Percentiles rank a stretch among this genome's conserved stretches.
Evolutionary conservation across 805 yeast species (phyloP).

Genomic region (Kuraishia cidri): DNA sequence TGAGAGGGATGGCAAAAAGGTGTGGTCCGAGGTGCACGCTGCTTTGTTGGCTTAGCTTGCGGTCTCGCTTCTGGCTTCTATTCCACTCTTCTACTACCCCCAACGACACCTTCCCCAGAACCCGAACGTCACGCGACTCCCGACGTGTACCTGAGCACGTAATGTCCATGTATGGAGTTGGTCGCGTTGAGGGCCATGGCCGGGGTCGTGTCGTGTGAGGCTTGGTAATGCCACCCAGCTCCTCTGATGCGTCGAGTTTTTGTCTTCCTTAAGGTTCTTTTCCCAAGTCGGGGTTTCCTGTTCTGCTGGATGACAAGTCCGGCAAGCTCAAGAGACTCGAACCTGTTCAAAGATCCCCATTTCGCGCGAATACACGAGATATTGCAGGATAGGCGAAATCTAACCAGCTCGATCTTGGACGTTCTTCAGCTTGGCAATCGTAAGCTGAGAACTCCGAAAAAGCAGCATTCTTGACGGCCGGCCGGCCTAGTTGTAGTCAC

Average conservation of each 20-base stretch:
- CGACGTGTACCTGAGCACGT: too few relatives aligned
- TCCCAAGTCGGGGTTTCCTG: conserved; percentile 87
- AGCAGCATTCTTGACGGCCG: conserved; percentile 96
- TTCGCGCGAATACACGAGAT: conserved; percentile 85
- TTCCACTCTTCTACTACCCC: too few relatives aligned
- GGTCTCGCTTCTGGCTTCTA: too few relatives aligned
- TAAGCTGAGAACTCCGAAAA: conserved; percentile 89
- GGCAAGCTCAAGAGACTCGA: conserved; percentile 91
- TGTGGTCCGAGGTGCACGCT: too few relatives aligned
- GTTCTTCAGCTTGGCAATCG: conserved; percentile 85
- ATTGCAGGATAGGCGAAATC: conserved; percentile 88
- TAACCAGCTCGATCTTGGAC: conserved; percentile 91
- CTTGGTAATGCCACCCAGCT: conserved; percentile 92
- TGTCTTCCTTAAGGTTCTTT: conserved; percentile 94
- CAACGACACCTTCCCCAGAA: too few relatives aligned
- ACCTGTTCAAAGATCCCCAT: conserved; percentile 87
- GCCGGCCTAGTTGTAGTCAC: conserved; percentile 89
- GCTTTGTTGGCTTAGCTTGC: too few relatives aligned
- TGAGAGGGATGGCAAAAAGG: conserved; percentile 28
- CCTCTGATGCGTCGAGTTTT: conserved; percentile 90
- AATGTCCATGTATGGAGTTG: too few relatives aligned
- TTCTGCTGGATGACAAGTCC: conserved; percentile 94
- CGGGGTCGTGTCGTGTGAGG: conserved; percentile 74
- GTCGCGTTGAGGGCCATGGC: conserved; percentile 87
- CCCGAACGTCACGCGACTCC: too few relatives aligned